Conservation (phyloP, 2,329 filamentous ascomycete species). For the Pezicula carpinea region DNA sequence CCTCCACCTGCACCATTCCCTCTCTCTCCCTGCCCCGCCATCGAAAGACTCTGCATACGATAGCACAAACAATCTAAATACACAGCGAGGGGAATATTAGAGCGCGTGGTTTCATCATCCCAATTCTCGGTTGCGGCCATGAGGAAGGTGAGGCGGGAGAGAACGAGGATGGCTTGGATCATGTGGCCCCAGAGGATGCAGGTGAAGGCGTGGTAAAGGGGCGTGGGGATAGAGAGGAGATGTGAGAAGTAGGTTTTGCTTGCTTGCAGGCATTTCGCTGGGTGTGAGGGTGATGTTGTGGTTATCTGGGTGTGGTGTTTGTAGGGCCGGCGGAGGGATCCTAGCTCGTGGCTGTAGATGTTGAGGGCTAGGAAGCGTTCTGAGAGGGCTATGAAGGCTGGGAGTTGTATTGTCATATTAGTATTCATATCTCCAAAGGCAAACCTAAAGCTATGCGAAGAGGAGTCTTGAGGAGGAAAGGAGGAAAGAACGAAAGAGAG, state of each 20-base stretch:
- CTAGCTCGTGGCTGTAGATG: conserved; percentile 22
- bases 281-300: conserved; percentile 6
- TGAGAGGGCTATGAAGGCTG: conserved; percentile 15
- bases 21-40: neutral
- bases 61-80: conserved; percentile 26
- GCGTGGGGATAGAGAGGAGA: conserved; percentile 20
- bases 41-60: conserved; percentile 16
- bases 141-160: conserved; percentile 23
- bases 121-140: conserved; percentile 20
- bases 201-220: conserved; percentile 16
- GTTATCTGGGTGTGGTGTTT: neutral
- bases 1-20: neutral
- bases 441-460: too few relatives aligned
- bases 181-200: conserved; percentile 16
- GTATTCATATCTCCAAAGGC: too few relatives aligned
- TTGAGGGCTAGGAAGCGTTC: conserved; percentile 12
- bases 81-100: conserved; percentile 21
- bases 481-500: neutral
- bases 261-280: conserved; percentile 14
- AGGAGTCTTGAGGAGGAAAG: too few relatives aligned
- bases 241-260: conserved; percentile 21
- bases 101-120: conserved; percentile 17
- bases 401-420: neutral
- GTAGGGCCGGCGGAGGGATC: conserved; percentile 20
- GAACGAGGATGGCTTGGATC: conserved; percentile 16